Evolutionary conservation across 495 filamentous ascomycete genomes (phyloP).

Genomic region (Niebla homalea): DNA sequence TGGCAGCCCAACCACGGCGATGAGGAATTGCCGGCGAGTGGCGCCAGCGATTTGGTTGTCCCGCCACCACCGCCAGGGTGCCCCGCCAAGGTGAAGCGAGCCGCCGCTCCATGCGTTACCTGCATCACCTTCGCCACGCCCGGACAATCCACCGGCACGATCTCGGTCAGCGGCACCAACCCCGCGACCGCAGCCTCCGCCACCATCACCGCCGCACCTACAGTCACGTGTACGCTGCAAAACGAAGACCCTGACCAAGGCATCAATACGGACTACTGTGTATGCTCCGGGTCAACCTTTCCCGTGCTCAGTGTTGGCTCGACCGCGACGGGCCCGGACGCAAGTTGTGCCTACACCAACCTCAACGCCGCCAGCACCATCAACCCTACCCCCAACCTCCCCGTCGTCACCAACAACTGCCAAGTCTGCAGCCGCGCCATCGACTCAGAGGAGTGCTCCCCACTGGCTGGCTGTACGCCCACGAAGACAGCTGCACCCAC

Average conservation of each 20-base stretch:
- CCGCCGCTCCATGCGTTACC: background rate
- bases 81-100: background rate
- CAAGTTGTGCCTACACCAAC: too few species aligned
- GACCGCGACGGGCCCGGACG: too few species aligned
- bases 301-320: too few species aligned
- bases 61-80: background rate
- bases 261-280: too few species aligned
- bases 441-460: too few species aligned
- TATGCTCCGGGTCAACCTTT: too few species aligned
- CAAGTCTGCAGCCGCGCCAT: too few species aligned
- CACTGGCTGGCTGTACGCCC: too few species aligned
- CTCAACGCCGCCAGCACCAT: too few species aligned
- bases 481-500: too few species aligned
- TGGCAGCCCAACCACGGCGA: background rate
- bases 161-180: background rate
- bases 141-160: background rate
- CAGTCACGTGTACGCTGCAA: background rate
- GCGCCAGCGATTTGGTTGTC: background rate
- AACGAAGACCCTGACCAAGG: background rate
- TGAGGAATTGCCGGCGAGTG: background rate
- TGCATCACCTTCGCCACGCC: background rate
- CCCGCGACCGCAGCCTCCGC: background rate
- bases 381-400: too few species aligned
- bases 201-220: background rate
- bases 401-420: too few species aligned